Evolutionary conservation across 345 rosid species (phyloP), one percentile per base, ranked within the genome.

Genomic region (Conringia planisiliqua): DNA sequence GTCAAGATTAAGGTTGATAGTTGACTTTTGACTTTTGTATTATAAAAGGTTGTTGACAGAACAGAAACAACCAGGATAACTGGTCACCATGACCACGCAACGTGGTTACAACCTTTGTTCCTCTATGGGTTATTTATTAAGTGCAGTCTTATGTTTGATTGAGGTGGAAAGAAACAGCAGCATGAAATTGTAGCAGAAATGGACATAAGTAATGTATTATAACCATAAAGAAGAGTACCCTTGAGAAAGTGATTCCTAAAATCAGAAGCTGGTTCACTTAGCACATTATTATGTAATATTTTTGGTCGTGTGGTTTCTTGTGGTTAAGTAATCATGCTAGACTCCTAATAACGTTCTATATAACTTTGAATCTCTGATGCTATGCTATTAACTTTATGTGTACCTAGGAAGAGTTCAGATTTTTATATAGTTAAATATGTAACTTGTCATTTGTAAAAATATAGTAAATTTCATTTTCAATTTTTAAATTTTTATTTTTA

Each of bases 1-100:
- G 77, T 73, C 71, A 64, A 65, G 18, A 64, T 73, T 73, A 55
- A 55, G 71, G 71, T 55, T 43, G 47, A 43, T 55, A 5, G 40
- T 65, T 65, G 70, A 73, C 70, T 63, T 52, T 55, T 32, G 77
- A 42, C 62, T 64, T 42, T 36, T 13, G 10, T 39, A 55, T 65
- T 55, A 20, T 32, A 43, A 42, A 55, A 10, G 5, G 30, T 64
- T n/a, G 30, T 43, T 43, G 58, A 64, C 77, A 73, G 65, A 55
- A 64, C 58, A 65, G 13, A 10, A 32, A 55, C 64, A 54, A 33
- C 71, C 6, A 3, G 20, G 47, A 64, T 65, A 16, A 24, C 14
- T 65, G 58, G 44, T 65, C 58, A 20, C n/a, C 78, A 74, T 66
- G 51, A 33, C 17, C 5, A 56, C 16, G 2, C 10, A 10, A 56